Evolutionary conservation across 1,284 basidiomycete genomes (phyloP).

Genomic region (Ustilago curta): DNA sequence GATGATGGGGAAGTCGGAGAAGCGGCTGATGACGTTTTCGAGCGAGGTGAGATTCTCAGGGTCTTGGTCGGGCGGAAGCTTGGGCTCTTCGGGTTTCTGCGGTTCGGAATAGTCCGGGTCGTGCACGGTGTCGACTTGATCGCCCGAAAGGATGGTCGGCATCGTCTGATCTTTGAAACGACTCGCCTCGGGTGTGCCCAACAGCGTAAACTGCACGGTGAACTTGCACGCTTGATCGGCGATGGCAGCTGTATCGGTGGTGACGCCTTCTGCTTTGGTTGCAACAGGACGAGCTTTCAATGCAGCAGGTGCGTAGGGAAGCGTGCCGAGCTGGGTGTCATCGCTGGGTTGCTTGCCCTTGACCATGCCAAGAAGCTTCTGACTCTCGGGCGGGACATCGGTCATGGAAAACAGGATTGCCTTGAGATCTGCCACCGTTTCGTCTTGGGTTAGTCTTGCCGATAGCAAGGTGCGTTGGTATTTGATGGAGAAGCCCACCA

Average conservation of each 20-base stretch:
- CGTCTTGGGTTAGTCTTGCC: constrained; percentile 39
- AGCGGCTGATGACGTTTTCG: constrained; percentile 51
- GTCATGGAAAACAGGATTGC: constrained; percentile 77
- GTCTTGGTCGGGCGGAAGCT: constrained; percentile 27
- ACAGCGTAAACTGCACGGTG: constrained; percentile 53
- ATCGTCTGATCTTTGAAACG: constrained; percentile 76
- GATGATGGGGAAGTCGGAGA: constrained; percentile 57
- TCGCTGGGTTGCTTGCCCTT: constrained; percentile 82
- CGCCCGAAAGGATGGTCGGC: constrained; percentile 10
- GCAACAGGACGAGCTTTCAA: constrained; percentile 27
- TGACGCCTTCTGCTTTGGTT: constrained; percentile 12
- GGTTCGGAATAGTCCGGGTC: constrained; percentile 46
- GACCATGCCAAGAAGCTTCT: constrained; percentile 87
- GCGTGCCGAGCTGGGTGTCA: constrained; percentile 32
- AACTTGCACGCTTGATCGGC: constrained; percentile 41
- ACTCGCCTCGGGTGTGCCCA: constrained; percentile 56
- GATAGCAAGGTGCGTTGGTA: constrained; percentile 45
- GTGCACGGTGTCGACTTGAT: constrained; percentile 28
- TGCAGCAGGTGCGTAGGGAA: constrained; percentile 47
- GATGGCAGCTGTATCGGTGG: constrained; percentile 23
- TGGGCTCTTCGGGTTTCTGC: constrained; percentile 18
- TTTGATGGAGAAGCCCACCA: constrained; percentile 53
- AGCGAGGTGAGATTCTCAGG: constrained; percentile 51
- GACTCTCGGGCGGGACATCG: constrained; percentile 82
- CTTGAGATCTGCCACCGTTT: constrained; percentile 62